These are phyloP conservation scores for Colletotrichum sp. DNA, from an alignment of 2,329 filamentous ascomycete species.

Conservation along the genomic window DNA sequence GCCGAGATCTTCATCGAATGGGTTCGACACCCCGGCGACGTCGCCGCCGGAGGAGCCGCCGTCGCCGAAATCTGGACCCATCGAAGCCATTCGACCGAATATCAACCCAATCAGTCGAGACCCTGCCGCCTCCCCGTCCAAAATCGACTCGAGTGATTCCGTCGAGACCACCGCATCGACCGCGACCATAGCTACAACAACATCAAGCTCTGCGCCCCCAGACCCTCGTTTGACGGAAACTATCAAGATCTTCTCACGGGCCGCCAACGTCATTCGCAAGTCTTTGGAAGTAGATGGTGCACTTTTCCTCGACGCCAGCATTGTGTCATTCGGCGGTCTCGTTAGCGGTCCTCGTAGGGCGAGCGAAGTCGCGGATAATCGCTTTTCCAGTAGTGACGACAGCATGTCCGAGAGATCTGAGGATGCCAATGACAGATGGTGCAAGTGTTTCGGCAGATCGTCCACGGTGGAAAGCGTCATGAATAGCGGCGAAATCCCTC, in stretches of 20 bases:
- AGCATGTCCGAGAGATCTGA: neutral
- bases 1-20: neutral
- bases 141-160: slow-evolving; percentile 14
- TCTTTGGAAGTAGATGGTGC: slow-evolving; percentile 37
- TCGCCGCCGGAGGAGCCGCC: neutral
- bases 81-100: slow-evolving; percentile 1
- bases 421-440: slow-evolving; percentile 22
- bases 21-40: neutral
- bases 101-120: slow-evolving; percentile 5
- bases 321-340: slow-evolving; percentile 31
- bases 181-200: slow-evolving; percentile 12
- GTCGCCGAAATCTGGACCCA: neutral
- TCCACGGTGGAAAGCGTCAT: slow-evolving; percentile 31
- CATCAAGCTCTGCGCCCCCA: slow-evolving; percentile 13
- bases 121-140: neutral
- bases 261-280: slow-evolving; percentile 46
- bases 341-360: slow-evolving; percentile 22
- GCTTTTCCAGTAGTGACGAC: slow-evolving; percentile 27
- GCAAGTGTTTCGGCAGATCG: slow-evolving; percentile 43
- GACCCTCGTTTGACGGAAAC: slow-evolving; percentile 18
- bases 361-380: slow-evolving; percentile 17
- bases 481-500: slow-evolving; percentile 29
- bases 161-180: slow-evolving; percentile 9
- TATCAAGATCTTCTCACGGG: slow-evolving; percentile 42
- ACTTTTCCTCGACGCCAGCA: slow-evolving; percentile 23